Evolutionary conservation across 306 rosid species (phyloP), one percentile per base, ranked within the genome.

Genomic region (Cucumis hystrix): DNA sequence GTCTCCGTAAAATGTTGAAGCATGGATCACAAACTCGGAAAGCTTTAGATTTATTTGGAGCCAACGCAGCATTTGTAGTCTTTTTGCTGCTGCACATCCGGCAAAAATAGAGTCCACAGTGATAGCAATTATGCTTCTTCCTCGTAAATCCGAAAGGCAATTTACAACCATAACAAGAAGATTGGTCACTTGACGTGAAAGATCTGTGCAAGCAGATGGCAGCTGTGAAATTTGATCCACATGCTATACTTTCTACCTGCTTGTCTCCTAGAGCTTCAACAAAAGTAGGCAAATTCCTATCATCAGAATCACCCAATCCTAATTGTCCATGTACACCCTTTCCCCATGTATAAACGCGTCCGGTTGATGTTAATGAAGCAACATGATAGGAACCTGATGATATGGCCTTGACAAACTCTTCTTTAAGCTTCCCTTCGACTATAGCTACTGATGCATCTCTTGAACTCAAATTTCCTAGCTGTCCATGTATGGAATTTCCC

Each of bases 71-170:
- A 37, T 91, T 86, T 59, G 57, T 52, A 39, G 80, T 85, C 80
- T 85, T 93, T 78, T 82, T 91, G 55, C 85, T 81, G 79, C 96
- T 86, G 62, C 98, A 93, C 35, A 82, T 18, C 57, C 80, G 85
- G 80, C 98, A 93, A 79, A 91, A 93, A 61, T 82, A 81, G 77
- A 91, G 95, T 77, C 98, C 96, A 20, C 98, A 93, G 75, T 88
- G 86, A 76, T 93, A 90, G 83, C 96, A 93, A 83, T 93, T 88
- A 63, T 89, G 98, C 81, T 83, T 91, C 85, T 91, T 93, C 88
- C 93, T 89, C 67, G 89, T 91, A 82, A 93, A 91, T 47, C 95
- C 90, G 23, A 93, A 93, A 10, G 83, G 86, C 74, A 88, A 78
- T 87, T 91, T 89, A 84, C 98, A 93, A 78, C 91, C 90, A 59